Evolutionary conservation across 2,329 filamentous ascomycete species (phyloP).

Genomic region (Botryotinia calthae): DNA sequence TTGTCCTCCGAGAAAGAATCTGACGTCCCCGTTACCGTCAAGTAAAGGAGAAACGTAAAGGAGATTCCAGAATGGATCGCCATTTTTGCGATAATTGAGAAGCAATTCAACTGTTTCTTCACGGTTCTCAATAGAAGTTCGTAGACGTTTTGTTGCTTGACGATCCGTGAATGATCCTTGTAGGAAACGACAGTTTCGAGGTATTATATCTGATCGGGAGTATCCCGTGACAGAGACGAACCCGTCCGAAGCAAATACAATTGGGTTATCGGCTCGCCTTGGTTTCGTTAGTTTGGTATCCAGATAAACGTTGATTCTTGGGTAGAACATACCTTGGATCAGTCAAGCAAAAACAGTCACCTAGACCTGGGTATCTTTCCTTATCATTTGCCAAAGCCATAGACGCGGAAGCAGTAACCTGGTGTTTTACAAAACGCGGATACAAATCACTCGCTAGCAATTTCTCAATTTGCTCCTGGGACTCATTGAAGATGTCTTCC

Average conservation of each 20-base stretch:
- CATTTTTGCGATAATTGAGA: conserved; percentile 51
- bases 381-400: conserved; percentile 45
- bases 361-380: conserved; percentile 52
- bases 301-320: background rate
- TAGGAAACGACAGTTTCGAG: conserved; percentile 50
- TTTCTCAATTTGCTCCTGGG: conserved; percentile 46
- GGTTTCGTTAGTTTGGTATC: conserved; percentile 1
- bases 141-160: conserved; percentile 44
- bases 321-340: conserved; percentile 43
- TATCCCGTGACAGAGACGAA: conserved; percentile 54
- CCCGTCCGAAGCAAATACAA: conserved; percentile 50
- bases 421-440: conserved; percentile 52
- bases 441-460: conserved; percentile 48
- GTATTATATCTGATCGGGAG: conserved; percentile 46
- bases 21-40: conserved; percentile 47
- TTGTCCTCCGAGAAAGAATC: conserved; percentile 55
- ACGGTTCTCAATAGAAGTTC: conserved; percentile 42
- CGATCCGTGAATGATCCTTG: conserved; percentile 49
- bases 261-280: conserved; percentile 48
- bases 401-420: conserved; percentile 48
- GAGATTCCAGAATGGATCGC: conserved; percentile 56
- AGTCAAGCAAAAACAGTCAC: conserved; percentile 57
- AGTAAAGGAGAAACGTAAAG: conserved; percentile 53
- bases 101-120: conserved; percentile 51
- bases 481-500: conserved; percentile 41